phyloP scores from a whole-genome alignment of 2,329 filamentous ascomycete genomes.

The Alternaria brassicae region DNA sequence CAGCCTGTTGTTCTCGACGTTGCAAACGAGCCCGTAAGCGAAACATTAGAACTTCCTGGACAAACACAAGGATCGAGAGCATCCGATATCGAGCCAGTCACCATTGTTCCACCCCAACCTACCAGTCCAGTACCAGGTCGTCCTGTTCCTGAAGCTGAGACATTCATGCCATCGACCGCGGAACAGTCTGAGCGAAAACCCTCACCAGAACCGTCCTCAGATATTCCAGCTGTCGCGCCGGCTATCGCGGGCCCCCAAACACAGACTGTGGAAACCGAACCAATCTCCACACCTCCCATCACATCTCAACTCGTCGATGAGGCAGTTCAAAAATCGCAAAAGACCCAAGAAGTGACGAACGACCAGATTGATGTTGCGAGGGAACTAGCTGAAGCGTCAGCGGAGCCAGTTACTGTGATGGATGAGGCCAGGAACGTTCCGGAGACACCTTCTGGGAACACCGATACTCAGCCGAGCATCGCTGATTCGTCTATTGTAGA shows the following conservation, averaged over 20 bases:
- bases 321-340: slow-evolving; percentile 7
- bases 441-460: neutral
- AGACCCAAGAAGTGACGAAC: slow-evolving; percentile 6
- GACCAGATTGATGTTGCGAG: slow-evolving; percentile 23
- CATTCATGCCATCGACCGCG: neutral
- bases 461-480: slow-evolving; percentile 4
- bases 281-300: neutral
- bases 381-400: slow-evolving; percentile 15
- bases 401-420: neutral
- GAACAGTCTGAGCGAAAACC: neutral
- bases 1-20: slow-evolving; percentile 18
- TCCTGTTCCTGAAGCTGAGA: slow-evolving; percentile 6
- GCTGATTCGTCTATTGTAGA: neutral
- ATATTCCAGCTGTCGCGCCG: neutral
- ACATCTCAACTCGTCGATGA: slow-evolving; percentile 7
- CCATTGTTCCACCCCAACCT: neutral
- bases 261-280: slow-evolving; percentile 11
- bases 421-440: slow-evolving; percentile 6
- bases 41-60: neutral
- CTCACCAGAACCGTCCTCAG: neutral
- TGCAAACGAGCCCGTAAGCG: slow-evolving; percentile 5
- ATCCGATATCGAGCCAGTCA: neutral
- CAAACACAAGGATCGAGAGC: slow-evolving; percentile 3
- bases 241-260: neutral
- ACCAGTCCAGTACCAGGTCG: neutral